Evolutionary conservation across 305 asterid species (phyloP).

Genomic region (Fraxinus dipetala): DNA sequence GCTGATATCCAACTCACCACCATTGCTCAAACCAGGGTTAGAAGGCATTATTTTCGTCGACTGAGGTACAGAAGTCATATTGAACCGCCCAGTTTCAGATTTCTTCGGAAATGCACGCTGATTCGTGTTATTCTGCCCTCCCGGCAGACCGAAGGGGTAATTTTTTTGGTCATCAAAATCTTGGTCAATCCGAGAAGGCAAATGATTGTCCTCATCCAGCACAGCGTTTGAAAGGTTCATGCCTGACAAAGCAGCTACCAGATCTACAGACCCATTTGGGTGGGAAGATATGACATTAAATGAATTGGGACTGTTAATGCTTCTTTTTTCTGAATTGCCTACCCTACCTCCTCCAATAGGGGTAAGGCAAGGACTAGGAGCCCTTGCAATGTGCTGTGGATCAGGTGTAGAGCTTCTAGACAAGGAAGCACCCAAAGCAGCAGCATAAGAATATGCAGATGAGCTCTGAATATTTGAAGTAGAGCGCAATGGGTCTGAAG

Average conservation of each 20-base stretch:
- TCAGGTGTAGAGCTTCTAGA: constrained; percentile 98
- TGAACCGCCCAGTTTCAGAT: constrained; percentile 43
- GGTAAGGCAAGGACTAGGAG: constrained; percentile 88
- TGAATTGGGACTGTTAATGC: constrained; percentile 53
- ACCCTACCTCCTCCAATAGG: constrained; percentile 86
- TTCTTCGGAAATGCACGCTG: constrained; percentile 52
- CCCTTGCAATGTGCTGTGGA: constrained; percentile 74
- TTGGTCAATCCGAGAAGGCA: constrained; percentile 47
- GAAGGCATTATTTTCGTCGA: constrained; percentile 33
- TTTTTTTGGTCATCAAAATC: constrained; percentile 53
- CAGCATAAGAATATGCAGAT: constrained; percentile 84
- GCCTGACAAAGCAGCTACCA: constrained; percentile 79
- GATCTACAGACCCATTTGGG: constrained; percentile 56
- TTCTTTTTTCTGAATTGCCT: constrained; percentile 60
- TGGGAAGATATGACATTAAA: constrained; percentile 55
- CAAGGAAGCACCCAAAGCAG: constrained; percentile 81
- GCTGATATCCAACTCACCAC: constrained; percentile 40
- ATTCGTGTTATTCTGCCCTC: constrained; percentile 54
- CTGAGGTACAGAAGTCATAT: constrained; percentile 31
- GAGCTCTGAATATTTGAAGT: constrained; percentile 44
- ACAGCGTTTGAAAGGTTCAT: constrained; percentile 77
- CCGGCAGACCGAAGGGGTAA: constrained; percentile 57
- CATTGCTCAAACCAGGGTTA: constrained; percentile 37
- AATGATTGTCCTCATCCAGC: constrained; percentile 44
- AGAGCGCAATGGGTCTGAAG: constrained; percentile 50